phyloP scores from a whole-genome alignment of 1,139 yeast genomes.

The Hyphopichia burtonii region DNA sequence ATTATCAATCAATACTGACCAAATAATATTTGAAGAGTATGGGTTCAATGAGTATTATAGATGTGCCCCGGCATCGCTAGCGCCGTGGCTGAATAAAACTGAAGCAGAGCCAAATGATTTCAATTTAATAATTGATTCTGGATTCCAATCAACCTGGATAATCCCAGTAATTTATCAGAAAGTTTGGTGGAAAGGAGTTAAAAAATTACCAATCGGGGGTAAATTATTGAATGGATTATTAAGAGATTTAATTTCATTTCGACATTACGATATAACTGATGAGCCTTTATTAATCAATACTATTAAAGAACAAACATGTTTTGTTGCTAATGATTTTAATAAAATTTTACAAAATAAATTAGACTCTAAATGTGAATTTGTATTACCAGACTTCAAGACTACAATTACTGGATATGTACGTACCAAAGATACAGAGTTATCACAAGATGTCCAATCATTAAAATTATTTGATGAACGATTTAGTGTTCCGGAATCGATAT shows the following conservation, averaged over 20 bases:
- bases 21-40: constrained; percentile 90
- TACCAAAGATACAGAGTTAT: constrained; percentile 3
- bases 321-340: constrained; percentile 66
- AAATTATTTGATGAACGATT: constrained; percentile 80
- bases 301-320: constrained; percentile 80
- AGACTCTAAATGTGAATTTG: constrained; percentile 54
- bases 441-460: constrained; percentile 60
- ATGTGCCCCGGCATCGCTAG: constrained; percentile 61
- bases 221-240: constrained; percentile 77
- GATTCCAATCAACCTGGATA: constrained; percentile 85
- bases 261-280: constrained; percentile 92
- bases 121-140: constrained; percentile 80
- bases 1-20: constrained; percentile 82
- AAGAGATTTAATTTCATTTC: constrained; percentile 79
- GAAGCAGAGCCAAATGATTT: constrained; percentile 50
- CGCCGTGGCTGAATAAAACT: constrained; percentile 57
- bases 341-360: constrained; percentile 45
- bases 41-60: constrained; percentile 70
- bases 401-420: constrained; percentile 65
- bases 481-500: constrained; percentile 80
- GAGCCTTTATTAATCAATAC: constrained; percentile 84
- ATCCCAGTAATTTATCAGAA: constrained; percentile 81
- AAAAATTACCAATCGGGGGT: constrained; percentile 82
- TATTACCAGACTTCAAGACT: constrained; percentile 84
- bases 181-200: constrained; percentile 75